Evolutionary conservation across 495 filamentous ascomycete genomes (phyloP).

Genomic region (Xylaria venustula): DNA sequence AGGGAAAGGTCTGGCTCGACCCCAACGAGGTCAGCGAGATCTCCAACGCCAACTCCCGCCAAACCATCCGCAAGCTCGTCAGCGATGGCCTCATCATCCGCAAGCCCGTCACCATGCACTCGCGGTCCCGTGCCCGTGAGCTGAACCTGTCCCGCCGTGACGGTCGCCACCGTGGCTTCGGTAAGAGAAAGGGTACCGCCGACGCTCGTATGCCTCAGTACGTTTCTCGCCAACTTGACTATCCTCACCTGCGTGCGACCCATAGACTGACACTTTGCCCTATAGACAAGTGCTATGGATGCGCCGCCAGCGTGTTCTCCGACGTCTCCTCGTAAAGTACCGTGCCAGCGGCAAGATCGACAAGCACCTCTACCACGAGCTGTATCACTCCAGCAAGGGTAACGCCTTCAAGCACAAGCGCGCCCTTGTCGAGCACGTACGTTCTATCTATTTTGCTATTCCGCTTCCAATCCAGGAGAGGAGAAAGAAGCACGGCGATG

Average conservation of each 20-base stretch:
- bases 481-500: too few relatives aligned
- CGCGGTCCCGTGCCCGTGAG: constrained; percentile 88
- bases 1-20: constrained; percentile 99
- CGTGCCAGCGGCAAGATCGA: constrained; percentile 99
- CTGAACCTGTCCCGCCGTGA: constrained; percentile 85
- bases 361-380: constrained; percentile 99
- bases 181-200: constrained; percentile 99
- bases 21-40: constrained; percentile 99
- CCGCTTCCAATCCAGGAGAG: too few relatives aligned
- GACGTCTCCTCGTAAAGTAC: constrained; percentile 98
- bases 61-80: constrained; percentile 99
- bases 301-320: constrained; percentile 98
- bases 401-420: constrained; percentile 99
- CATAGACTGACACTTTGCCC: constrained; percentile 27
- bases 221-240: constrained; percentile 37
- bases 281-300: constrained; percentile 95
- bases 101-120: constrained; percentile 99
- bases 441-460: constrained; percentile 41
- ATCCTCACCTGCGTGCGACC: neutral
- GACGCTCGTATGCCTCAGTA: constrained; percentile 99
- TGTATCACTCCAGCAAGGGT: constrained; percentile 99
- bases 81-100: constrained; percentile 99
- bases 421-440: constrained; percentile 97
- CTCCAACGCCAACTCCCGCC: constrained; percentile 99
- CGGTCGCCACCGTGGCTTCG: constrained; percentile 95